Evolutionary conservation across 2,329 filamentous ascomycete genomes (phyloP).

Genomic region (Lachnellula suecica): DNA sequence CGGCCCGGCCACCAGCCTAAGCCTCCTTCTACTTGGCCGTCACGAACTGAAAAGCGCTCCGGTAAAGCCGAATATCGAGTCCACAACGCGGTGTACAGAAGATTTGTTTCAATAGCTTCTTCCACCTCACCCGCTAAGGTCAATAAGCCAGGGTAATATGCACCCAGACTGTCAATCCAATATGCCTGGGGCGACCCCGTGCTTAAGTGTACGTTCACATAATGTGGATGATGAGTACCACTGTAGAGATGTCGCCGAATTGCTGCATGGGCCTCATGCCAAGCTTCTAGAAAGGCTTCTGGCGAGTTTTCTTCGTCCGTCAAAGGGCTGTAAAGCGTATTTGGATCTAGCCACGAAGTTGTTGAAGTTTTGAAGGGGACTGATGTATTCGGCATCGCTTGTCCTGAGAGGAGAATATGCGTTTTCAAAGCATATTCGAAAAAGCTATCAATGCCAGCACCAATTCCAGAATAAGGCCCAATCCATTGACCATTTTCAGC

Average conservation of each 20-base stretch:
- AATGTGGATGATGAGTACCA: constrained; percentile 82
- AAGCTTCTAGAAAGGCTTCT: constrained; percentile 76
- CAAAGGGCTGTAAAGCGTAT: constrained; percentile 58
- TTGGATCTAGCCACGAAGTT: constrained; percentile 59
- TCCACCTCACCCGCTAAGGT: constrained; percentile 85
- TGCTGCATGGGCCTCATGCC: constrained; percentile 81
- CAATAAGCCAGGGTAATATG: constrained; percentile 90
- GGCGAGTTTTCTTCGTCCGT: constrained; percentile 67
- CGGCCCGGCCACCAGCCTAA: constrained; percentile 94
- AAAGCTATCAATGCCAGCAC: constrained; percentile 95
- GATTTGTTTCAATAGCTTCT: constrained; percentile 84
- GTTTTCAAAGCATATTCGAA: constrained; percentile 98
- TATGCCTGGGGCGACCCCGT: constrained; percentile 86
- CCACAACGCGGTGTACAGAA: constrained; percentile 92
- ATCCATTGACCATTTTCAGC: constrained; percentile 90
- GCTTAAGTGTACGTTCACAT: constrained; percentile 83
- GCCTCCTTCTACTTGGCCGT: constrained; percentile 80
- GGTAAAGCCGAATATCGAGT: constrained; percentile 91
- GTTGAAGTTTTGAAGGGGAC: constrained; percentile 19
- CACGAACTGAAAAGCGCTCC: constrained; percentile 87
- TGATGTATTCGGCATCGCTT: constrained; percentile 54
- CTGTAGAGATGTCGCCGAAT: constrained; percentile 93
- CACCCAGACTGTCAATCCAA: constrained; percentile 95
- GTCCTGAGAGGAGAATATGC: constrained; percentile 83
- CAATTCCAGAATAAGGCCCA: constrained; percentile 86